Base-by-base conservation (phyloP, 2,329 filamentous ascomycete genomes). In the Aspergillus sp. region DNA sequence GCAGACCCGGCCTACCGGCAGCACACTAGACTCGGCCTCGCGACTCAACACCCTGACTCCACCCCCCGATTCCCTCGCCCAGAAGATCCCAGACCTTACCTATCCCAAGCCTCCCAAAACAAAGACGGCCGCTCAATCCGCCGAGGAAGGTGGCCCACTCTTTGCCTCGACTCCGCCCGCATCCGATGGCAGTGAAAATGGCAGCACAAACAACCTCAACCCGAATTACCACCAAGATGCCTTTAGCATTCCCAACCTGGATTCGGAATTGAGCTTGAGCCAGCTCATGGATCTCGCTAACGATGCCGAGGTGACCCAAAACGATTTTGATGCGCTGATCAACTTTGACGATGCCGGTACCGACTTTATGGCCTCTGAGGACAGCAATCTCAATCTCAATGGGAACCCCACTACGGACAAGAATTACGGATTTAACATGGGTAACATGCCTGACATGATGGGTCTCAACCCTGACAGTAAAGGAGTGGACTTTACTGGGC, bases 261-360 rank as follows among this genome's bases (percentile, higher is more conserved):
- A 61, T 35, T 46, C 60, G 3, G 64, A 70, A 29, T 46, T 69
- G 45, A 69, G 61, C 39, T 53, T 71, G 4, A 66, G 61, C 33
- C 61, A 70, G 39, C 56, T 71, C 29, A 70, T 70, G 61, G 66
- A 68, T 45, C 50, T 71, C 27, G 68, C 68, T 27, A 69, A 71
- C 39, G 68, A 70, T 38, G 67, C 65, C 5, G 68, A 71, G 44
- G 67, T 70, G 19, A 70, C 64, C 2, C 66, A 71, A 42, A 69
- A 70, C 40, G 69, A 72, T 43, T 69, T 73, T 27, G 70, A 73
- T 43, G 67, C 68, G 0, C 48, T 73, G 42, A 70, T 73, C 49
- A 71, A 72, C 44, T 68, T 72, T 39, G 70, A 73, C 34, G 69
- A 71, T 38, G 60, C 61, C 2, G 55, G 57, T 1, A 60, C 54